phyloP scores from a whole-genome alignment of 352 stramenopile species.

The Thalassiosira exigua region DNA sequence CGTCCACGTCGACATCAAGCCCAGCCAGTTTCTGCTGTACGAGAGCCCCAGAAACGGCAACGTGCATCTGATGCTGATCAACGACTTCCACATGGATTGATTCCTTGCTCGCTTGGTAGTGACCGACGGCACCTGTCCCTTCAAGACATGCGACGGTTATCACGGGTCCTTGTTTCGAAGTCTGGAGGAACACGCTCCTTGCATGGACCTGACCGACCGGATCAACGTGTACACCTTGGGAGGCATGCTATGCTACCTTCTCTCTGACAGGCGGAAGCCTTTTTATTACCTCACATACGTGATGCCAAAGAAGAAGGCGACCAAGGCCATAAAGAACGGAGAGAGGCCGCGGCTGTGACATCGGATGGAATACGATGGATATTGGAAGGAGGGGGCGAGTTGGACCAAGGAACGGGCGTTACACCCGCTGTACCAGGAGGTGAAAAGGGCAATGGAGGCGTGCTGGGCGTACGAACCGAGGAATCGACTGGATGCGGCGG shows the following conservation, averaged over 20 bases:
- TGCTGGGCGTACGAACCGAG: conserved; percentile 30
- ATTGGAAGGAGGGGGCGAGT: background rate
- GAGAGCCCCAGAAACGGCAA: background rate
- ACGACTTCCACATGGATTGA: conserved; percentile 41
- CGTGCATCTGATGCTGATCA: conserved; percentile 36
- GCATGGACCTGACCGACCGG: conserved; percentile 28
- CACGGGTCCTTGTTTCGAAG: conserved; percentile 15
- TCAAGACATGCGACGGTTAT: conserved; percentile 19
- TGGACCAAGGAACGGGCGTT: conserved; percentile 6
- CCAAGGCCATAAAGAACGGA: conserved; percentile 8
- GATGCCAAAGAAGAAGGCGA: too few species aligned
- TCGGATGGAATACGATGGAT: conserved; percentile 6
- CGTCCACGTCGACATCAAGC: conserved; percentile 44
- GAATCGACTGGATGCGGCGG: conserved; percentile 18
- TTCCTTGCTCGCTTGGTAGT: conserved; percentile 15
- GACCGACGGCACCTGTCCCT: conserved; percentile 32
- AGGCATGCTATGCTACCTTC: conserved; percentile 41
- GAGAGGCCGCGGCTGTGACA: background rate
- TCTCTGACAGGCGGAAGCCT: conserved; percentile 24
- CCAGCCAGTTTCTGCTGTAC: conserved; percentile 42
- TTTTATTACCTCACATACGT: conserved; percentile 20
- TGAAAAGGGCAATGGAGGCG: conserved; percentile 27
- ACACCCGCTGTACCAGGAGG: conserved; percentile 30
- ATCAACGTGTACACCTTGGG: conserved; percentile 46
- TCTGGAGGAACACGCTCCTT: conserved; percentile 35